These are phyloP conservation scores for Aspergillus niger DNA, from an alignment of 2,329 filamentous ascomycete genomes.

Conservation along the genomic window DNA sequence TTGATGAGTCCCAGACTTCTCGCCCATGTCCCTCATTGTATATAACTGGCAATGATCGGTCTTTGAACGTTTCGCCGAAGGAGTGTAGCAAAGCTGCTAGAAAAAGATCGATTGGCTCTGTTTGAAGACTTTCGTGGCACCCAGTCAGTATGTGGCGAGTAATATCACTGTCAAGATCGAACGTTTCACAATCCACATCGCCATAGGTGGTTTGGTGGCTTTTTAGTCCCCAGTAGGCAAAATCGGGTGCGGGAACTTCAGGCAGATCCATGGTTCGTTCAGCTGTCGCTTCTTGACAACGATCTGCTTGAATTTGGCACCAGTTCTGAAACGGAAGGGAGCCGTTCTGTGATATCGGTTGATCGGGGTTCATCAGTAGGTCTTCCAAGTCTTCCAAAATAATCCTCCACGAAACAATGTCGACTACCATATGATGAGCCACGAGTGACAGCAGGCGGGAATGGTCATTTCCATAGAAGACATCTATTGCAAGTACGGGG, in stretches of 20 bases:
- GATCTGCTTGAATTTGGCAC: conserved; percentile 36
- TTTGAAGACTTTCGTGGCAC: conserved; percentile 36
- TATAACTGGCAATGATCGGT: conserved; percentile 44
- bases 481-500: conserved; percentile 45
- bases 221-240: conserved; percentile 40
- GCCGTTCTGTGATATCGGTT: conserved; percentile 19
- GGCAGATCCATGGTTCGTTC: conserved; percentile 20
- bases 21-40: conserved; percentile 54
- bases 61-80: conserved; percentile 47
- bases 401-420: conserved; percentile 46
- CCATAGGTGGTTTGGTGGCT: conserved; percentile 36
- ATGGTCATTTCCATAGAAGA: conserved; percentile 40
- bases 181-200: conserved; percentile 37
- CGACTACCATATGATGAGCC: conserved; percentile 42
- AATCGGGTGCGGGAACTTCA: conserved; percentile 32
- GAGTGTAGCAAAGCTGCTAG: conserved; percentile 45
- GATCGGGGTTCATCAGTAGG: conserved; percentile 33
- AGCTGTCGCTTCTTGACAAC: conserved; percentile 18
- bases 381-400: conserved; percentile 44
- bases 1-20: conserved; percentile 47
- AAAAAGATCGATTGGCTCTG: conserved; percentile 42
- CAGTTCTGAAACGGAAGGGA: conserved; percentile 43
- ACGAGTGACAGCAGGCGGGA: conserved; percentile 37
- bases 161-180: conserved; percentile 34
- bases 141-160: conserved; percentile 33